Conservation (phyloP, 768 basidiomycete genomes). For the Trametes gibbosa region DNA sequence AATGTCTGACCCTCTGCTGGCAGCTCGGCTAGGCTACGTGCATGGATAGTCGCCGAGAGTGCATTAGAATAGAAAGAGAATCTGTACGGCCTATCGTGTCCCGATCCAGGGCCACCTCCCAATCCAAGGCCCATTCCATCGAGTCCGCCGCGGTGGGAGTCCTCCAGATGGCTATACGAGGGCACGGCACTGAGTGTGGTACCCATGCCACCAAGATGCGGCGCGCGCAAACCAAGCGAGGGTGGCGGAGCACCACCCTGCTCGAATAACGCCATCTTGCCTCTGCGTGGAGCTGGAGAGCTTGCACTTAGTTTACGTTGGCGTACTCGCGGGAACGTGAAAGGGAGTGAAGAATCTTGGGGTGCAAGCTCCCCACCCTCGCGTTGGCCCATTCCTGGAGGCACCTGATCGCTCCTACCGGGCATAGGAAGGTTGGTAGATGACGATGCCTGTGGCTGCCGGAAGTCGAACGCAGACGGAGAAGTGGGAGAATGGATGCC, state of each 20-base stretch:
- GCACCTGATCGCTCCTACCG: constrained; percentile 3
- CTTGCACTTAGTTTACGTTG: constrained; percentile 89
- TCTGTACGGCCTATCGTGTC: constrained; percentile 87
- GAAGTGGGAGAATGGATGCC: constrained; percentile 50
- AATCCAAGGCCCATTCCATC: constrained; percentile 4
- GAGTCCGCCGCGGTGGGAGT: constrained; percentile 2
- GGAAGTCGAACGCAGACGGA: constrained; percentile 11
- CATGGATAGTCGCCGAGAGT: constrained; percentile 90
- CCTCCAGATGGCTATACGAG: constrained; percentile 39
- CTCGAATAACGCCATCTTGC: constrained; percentile 93
- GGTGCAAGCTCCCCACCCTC: constrained; percentile 11
- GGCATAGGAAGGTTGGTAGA: constrained; percentile 13
- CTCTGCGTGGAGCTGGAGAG: constrained; percentile 64
- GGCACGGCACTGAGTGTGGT: constrained; percentile 38
- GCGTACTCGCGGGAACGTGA: constrained; percentile 43
- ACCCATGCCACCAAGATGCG: constrained; percentile 22
- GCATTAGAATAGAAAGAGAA: constrained; percentile 99
- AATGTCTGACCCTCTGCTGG: constrained; percentile 94
- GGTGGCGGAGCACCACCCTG: constrained; percentile 38
- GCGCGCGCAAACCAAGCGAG: constrained; percentile 39
- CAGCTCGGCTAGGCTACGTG: constrained; percentile 86
- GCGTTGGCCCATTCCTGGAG: constrained; percentile 1
- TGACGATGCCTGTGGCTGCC: constrained; percentile 17
- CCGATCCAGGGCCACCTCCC: constrained; percentile 20
- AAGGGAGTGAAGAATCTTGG: constrained; percentile 17